Evolutionary conservation across 352 stramenopile genomes (phyloP).

Genomic region (Blastocystis sp.): DNA sequence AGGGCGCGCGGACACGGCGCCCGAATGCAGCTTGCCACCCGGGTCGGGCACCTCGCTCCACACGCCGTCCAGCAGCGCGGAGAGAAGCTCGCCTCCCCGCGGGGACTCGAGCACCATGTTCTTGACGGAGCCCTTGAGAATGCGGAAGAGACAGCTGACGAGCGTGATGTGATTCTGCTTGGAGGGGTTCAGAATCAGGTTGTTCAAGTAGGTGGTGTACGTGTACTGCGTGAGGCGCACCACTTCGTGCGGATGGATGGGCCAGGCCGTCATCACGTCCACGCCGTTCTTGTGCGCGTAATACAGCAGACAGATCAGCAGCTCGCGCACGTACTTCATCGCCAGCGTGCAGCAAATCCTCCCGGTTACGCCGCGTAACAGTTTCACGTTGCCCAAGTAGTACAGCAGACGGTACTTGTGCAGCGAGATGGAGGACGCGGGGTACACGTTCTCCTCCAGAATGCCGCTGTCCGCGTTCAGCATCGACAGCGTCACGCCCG

Average conservation of each 20-base stretch:
- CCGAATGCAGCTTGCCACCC: not conserved
- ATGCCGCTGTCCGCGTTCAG: slow-evolving; percentile 40
- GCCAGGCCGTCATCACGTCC: slow-evolving; percentile 1
- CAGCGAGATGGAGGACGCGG: not conserved
- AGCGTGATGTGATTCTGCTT: slow-evolving; percentile 31
- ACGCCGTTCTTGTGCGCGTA: slow-evolving; percentile 6
- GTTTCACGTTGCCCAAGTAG: slow-evolving; percentile 39
- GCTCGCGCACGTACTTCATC: slow-evolving; percentile 50
- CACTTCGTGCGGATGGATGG: not conserved
- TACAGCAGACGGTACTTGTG: slow-evolving; percentile 57
- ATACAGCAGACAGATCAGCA: slow-evolving; percentile 42
- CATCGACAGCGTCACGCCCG: slow-evolving; percentile 13
- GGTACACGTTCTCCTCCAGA: slow-evolving; percentile 26
- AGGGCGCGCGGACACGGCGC: not conserved
- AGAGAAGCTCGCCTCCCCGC: not conserved
- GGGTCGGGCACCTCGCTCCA: not conserved
- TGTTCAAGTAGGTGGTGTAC: slow-evolving; percentile 32
- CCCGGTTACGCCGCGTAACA: slow-evolving; percentile 14
- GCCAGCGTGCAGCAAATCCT: slow-evolving; percentile 1
- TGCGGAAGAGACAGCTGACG: slow-evolving; percentile 41
- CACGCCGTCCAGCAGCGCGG: not conserved
- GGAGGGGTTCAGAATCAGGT: not conserved
- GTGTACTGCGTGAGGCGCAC: slow-evolving; percentile 19
- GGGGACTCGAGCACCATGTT: slow-evolving; percentile 4
- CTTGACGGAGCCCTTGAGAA: slow-evolving; percentile 8